Base-by-base conservation (phyloP, 208 protist species). In the Porcisia hertigi region DNA sequence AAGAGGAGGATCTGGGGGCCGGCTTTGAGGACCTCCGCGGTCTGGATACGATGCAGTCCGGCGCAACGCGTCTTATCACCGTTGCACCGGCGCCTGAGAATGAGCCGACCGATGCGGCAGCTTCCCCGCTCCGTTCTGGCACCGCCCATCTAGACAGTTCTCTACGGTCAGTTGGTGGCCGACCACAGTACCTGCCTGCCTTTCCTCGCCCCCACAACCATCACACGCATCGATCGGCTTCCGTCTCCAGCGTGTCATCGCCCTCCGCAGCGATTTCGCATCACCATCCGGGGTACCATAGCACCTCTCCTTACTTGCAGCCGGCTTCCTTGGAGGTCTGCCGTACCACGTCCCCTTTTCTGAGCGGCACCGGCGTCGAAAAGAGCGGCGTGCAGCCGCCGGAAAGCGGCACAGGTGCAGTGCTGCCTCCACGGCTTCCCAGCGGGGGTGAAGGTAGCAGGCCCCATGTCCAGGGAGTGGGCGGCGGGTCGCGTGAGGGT, bases 281-380 rank as follows among this genome's bases (percentile, higher is more conserved):
- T 36, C 77, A 76, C 77, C 59, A 60, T 6, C 77, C 73, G 65
- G 71, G 57, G 3, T 76, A 81, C 65, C 77, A 73, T 64, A 45
- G 74, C 77, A 62, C 25, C 43, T 75, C 77, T 4, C 71, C 71
- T 25, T 76, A 69, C 25, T 64, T 77, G 55, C 71, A 76, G 47
- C 71, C 71, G 0, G 53, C 55, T 7, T 45, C 71, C 12, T 3
- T 76, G 55, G 47, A 63, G 4, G 52, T 54, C 1, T 36, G 45
- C 30, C 12, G 57, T 45, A 25, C 69, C 12, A 20, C 69, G 16
- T 55, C 1, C 30, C 53, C 43, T 5, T 14, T 25, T 49, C 52
- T 49, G 25, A 18, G 52, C 1, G 71, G 64, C 43, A 73, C 65
- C 25, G 54, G 47, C 23, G 36, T 55, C 39, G 69, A 63, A n/a